These are phyloP conservation scores for Teratosphaeria epicoccoides DNA, from an alignment of 2,329 filamentous ascomycete genomes.

Conservation along the genomic window DNA sequence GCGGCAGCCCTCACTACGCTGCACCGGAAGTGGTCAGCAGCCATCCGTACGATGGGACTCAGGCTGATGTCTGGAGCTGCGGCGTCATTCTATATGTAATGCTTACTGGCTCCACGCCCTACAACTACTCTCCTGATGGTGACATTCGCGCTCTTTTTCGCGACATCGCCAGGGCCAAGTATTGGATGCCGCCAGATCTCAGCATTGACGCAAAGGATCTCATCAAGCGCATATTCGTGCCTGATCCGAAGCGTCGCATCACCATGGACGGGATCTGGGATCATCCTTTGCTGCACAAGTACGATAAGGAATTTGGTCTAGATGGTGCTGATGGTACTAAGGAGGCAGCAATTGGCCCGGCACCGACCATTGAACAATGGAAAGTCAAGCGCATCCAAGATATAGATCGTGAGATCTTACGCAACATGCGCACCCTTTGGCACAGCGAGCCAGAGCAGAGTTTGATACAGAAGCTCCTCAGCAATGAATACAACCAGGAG, in stretches of 20 bases:
- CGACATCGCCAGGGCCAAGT: slow-evolving; percentile 40
- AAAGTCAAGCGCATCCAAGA: slow-evolving; percentile 52
- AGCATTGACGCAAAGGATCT: slow-evolving; percentile 64
- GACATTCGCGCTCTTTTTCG: slow-evolving; percentile 55
- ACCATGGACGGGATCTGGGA: slow-evolving; percentile 71
- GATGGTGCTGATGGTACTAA: slow-evolving; percentile 44
- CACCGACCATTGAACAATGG: slow-evolving; percentile 51
- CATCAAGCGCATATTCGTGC: slow-evolving; percentile 66
- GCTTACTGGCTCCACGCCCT: slow-evolving; percentile 73
- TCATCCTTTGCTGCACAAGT: slow-evolving; percentile 78
- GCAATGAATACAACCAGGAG: slow-evolving; percentile 60
- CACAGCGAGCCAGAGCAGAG: slow-evolving; percentile 69
- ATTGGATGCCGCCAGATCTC: slow-evolving; percentile 40
- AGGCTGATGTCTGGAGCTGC: slow-evolving; percentile 89
- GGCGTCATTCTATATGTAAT: slow-evolving; percentile 84
- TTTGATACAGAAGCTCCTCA: slow-evolving; percentile 56
- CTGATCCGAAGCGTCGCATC: slow-evolving; percentile 69
- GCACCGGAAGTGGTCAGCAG: slow-evolving; percentile 81
- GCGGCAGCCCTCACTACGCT: slow-evolving; percentile 93
- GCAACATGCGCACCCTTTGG: slow-evolving; percentile 84
- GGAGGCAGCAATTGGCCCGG: slow-evolving; percentile 41
- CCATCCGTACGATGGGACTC: slow-evolving; percentile 67
- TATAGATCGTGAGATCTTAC: slow-evolving; percentile 69
- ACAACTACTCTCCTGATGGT: slow-evolving; percentile 53
- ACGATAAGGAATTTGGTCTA: slow-evolving; percentile 59